Evolutionary conservation across 345 rosid genomes (phyloP), one percentile per base, ranked within the genome.

Genomic region (Raphanus raphanistrum): DNA sequence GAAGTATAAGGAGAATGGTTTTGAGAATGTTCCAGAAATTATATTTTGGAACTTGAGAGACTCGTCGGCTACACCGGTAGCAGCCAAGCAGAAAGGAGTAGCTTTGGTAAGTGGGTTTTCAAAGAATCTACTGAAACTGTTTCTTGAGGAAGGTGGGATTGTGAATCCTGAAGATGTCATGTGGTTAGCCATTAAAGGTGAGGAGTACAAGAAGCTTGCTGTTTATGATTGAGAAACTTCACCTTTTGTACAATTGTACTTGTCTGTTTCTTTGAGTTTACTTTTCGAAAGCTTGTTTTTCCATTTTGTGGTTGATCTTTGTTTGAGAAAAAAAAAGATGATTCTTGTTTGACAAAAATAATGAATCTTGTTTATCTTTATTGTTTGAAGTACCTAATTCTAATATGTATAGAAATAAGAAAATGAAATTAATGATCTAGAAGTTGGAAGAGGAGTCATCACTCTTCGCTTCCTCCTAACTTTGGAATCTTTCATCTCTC

Each of bases 1-100:
- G 76, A 92, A 90, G 73, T 86, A 74, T n/a, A 21, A 50, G 3
- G 80, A 85, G 72, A 79, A 70, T 2, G 91, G 90, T 2, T 89
- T 50, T 75, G 73, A 8, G 9, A 68, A 13, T 82, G 82, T 87
- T 7, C 91, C 87, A 0, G 84, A 90, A 59, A 82, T 82, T 2
- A 86, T 85, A 27, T 83, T 81, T 63, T 81, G 86, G 84, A 85
- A 83, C 72, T 16, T 83, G 0, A 78, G 85, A 35, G 66, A 63
- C 74, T 81, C 84, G 2, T 17, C 26, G 2, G 71, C 86, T 1
- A 83, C 86, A 8, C 84, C 86, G 0, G 82, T 83, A 50, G 36
- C 55, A 1, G 69, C 67, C 5, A 66, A 33, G 5, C 77, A 83
- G 77, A 74, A 45, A 45, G 85, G 85, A 12, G 82, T 82, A 27